phyloP scores from a whole-genome alignment of 83 land plant genomes.

The Thuja plicata region DNA sequence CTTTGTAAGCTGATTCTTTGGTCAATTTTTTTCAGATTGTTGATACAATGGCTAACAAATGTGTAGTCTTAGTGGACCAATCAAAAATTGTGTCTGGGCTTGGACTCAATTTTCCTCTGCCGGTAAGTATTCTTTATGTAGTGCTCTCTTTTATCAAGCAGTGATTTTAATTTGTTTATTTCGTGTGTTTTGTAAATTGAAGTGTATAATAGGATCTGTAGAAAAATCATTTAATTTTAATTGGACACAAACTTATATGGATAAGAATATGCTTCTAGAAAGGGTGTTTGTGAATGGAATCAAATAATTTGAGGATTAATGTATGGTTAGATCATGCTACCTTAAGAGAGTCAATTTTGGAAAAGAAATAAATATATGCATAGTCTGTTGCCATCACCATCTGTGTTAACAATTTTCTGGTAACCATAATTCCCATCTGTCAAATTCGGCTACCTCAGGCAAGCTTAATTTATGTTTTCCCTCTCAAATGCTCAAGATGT shows the following conservation, averaged over 20 bases:
- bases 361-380: background rate
- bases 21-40: constrained; percentile 35
- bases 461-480: background rate
- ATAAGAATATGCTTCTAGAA: background rate
- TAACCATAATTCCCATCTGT: background rate
- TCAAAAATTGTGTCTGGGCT: constrained; percentile 59
- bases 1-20: background rate
- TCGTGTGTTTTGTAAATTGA: background rate
- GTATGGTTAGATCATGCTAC: background rate
- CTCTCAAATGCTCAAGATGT: background rate
- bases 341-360: background rate
- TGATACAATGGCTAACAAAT: constrained; percentile 49
- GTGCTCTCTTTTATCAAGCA: background rate
- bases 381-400: background rate
- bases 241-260: background rate
- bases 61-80: constrained; percentile 53
- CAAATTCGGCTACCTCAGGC: background rate
- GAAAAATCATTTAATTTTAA: background rate
- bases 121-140: constrained; percentile 25
- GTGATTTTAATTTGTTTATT: background rate
- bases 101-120: constrained; percentile 51
- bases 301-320: background rate
- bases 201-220: background rate
- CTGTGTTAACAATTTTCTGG: background rate
- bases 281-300: background rate